A percentile compares a stretch with the other conserved stretches of the same genome.
phyloP scores from a whole-genome alignment of 345 rosid species.

The Citrus glauca region DNA sequence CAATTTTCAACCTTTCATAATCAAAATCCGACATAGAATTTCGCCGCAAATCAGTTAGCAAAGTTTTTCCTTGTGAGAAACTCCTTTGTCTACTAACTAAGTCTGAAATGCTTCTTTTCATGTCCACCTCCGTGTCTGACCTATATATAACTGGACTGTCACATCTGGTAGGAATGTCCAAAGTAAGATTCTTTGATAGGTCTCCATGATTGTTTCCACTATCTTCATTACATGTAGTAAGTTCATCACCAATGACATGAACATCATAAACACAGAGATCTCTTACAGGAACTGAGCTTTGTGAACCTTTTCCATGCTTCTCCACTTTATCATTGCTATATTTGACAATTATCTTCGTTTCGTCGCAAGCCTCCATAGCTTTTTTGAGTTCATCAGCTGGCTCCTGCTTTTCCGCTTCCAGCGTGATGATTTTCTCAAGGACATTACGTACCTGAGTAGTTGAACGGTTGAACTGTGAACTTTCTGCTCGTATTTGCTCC shows the following conservation, averaged over 20 bases:
- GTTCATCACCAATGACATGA: conserved; percentile 32
- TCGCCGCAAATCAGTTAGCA: conserved; percentile 41
- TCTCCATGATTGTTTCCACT: conserved; percentile 19
- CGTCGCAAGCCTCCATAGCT: conserved; percentile 3
- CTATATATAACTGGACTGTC: conserved; percentile 12
- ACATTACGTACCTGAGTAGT: conserved; percentile 8
- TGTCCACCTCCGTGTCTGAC: conserved; percentile 22
- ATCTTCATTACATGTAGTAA: not conserved
- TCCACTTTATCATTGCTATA: conserved; percentile 17
- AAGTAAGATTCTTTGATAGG: conserved; percentile 12
- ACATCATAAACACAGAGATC: conserved; percentile 42
- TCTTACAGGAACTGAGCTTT: not conserved
- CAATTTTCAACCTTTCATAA: conserved; percentile 59
- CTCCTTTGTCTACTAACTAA: conserved; percentile 23
- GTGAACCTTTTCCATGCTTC: conserved; percentile 16
- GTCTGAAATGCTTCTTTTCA: conserved; percentile 44
- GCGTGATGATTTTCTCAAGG: conserved; percentile 23
- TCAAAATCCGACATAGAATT: conserved; percentile 77
- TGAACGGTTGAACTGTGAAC: conserved; percentile 6
- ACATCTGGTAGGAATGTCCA: conserved; percentile 21
- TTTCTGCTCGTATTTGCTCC: conserved; percentile 14
- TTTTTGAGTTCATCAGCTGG: conserved; percentile 21
- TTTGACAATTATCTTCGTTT: conserved; percentile 6
- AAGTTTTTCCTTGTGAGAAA: conserved; percentile 22
- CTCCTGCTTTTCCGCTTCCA: conserved; percentile 21